These are phyloP conservation scores for Metschnikowia arizonensis DNA, from an alignment of 805 yeast species.

Conservation along the genomic window DNA sequence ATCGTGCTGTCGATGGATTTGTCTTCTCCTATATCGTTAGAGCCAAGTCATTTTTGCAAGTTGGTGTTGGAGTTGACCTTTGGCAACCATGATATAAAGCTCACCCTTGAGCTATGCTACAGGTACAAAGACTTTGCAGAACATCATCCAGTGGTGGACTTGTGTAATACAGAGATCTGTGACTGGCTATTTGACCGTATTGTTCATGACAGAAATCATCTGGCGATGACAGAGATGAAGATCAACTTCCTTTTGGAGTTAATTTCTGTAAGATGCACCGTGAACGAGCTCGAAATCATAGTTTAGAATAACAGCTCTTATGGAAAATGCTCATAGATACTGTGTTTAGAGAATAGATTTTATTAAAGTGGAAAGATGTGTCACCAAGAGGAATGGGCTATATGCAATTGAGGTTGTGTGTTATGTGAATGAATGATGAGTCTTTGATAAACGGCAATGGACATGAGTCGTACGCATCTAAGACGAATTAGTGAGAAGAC, in stretches of 20 bases:
- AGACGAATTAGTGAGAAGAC: neutral
- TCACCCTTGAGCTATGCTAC: conserved; percentile 10
- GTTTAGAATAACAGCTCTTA: neutral
- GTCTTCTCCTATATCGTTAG: neutral
- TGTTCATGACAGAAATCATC: conserved; percentile 9
- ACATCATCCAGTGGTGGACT: conserved; percentile 2
- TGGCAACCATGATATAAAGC: conserved; percentile 6
- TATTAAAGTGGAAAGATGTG: neutral
- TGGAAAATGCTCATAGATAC: neutral
- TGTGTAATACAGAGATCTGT: conserved; percentile 12
- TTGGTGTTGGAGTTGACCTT: conserved; percentile 7
- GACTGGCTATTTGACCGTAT: conserved; percentile 15
- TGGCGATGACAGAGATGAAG: conserved; percentile 13
- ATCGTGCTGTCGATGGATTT: conserved; percentile 5
- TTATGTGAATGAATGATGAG: conserved; percentile 1
- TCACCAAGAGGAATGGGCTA: neutral
- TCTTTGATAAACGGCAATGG: neutral
- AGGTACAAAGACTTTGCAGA: conserved; percentile 7
- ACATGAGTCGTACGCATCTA: neutral
- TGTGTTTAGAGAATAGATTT: too few species aligned
- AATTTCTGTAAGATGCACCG: conserved; percentile 8
- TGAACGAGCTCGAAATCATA: conserved; percentile 14
- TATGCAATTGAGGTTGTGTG: conserved; percentile 1
- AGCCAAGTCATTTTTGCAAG: conserved; percentile 11
- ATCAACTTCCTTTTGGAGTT: conserved; percentile 13